Evolutionary conservation across 495 filamentous ascomycete genomes (phyloP).

Genomic region (Diplogelasinospora grovesii): DNA sequence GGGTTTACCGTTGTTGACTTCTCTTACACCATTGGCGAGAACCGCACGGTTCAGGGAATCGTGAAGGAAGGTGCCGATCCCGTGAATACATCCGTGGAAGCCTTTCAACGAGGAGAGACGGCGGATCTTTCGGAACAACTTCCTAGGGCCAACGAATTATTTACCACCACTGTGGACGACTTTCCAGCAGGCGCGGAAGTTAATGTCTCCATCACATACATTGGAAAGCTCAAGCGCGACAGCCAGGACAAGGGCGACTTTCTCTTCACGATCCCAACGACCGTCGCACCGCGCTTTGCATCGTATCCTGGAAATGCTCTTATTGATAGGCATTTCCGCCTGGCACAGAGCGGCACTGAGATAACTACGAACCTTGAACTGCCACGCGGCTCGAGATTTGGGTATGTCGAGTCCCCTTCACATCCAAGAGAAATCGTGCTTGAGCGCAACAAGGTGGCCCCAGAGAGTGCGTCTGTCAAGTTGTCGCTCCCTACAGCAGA

Average conservation of each 20-base stretch:
- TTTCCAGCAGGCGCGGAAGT: slow-evolving; percentile 48
- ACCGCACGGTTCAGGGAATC: slow-evolving; percentile 45
- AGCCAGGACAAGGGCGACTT: slow-evolving; percentile 54
- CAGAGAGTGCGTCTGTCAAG: slow-evolving; percentile 54
- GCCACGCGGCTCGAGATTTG: slow-evolving; percentile 47
- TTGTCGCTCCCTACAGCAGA: slow-evolving; percentile 41
- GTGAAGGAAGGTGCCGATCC: slow-evolving; percentile 58
- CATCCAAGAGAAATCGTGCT: slow-evolving; percentile 58
- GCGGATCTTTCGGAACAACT: slow-evolving; percentile 58
- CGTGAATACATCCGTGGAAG: slow-evolving; percentile 45
- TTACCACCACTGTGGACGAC: slow-evolving; percentile 58
- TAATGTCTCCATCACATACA: slow-evolving; percentile 53
- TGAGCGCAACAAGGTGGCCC: slow-evolving; percentile 32
- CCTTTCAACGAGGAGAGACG: slow-evolving; percentile 48
- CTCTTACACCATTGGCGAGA: slow-evolving; percentile 44
- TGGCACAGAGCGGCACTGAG: slow-evolving; percentile 38
- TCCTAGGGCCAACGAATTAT: slow-evolving; percentile 51
- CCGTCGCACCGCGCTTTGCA: slow-evolving; percentile 59
- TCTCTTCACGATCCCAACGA: slow-evolving; percentile 57
- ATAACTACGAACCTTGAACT: slow-evolving; percentile 57
- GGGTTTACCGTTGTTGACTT: slow-evolving; percentile 60
- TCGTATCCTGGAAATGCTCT: slow-evolving; percentile 27
- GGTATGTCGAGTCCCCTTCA: slow-evolving; percentile 55
- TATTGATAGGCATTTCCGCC: background rate
- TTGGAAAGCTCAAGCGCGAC: slow-evolving; percentile 63